Percentiles rank a stretch among this genome's conserved stretches.
Evolutionary conservation across 495 filamentous ascomycete species (phyloP).

Genomic region (Aspergillus affinis): DNA sequence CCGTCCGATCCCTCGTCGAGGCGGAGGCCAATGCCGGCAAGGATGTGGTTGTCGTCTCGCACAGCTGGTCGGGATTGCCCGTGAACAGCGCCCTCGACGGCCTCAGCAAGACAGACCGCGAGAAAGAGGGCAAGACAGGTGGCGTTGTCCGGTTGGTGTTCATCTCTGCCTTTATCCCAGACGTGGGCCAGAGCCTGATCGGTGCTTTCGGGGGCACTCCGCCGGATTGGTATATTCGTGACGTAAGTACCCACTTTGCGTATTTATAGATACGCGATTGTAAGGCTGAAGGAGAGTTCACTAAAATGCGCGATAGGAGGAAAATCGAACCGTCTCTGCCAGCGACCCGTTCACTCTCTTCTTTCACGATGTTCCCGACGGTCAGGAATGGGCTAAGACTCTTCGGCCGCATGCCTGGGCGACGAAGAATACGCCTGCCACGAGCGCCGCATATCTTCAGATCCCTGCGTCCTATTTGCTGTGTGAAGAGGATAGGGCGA

Average conservation of each 20-base stretch:
- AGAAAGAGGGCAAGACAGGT: constrained; percentile 31
- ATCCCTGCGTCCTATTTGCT: constrained; percentile 34
- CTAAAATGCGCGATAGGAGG: constrained; percentile 7
- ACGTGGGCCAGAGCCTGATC: constrained; percentile 37
- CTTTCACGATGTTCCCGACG: constrained; percentile 42
- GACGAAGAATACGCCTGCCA: constrained; percentile 34
- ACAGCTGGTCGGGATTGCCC: constrained; percentile 53
- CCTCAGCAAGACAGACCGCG: constrained; percentile 38
- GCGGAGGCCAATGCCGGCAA: constrained; percentile 27
- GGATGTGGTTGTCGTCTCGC: constrained; percentile 39
- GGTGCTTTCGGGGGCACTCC: constrained; percentile 33
- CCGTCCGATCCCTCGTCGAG: constrained; percentile 28
- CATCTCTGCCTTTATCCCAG: constrained; percentile 42
- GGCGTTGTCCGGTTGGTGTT: constrained; percentile 48
- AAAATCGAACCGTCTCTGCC: constrained; percentile 29
- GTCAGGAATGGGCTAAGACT: constrained; percentile 28
- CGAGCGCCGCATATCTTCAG: constrained; percentile 28
- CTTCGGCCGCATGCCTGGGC: constrained; percentile 35
- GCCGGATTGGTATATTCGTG: constrained; percentile 35
- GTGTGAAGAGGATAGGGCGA: constrained; percentile 38
- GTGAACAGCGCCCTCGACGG: constrained; percentile 49
- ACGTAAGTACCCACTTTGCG: constrained; percentile 26
- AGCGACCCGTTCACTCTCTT: constrained; percentile 31
- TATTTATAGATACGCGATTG: no score
- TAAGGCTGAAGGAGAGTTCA: neutral